Evolutionary conservation across 2,329 filamentous ascomycete genomes (phyloP).

Genomic region (Colletotrichum sp.): DNA sequence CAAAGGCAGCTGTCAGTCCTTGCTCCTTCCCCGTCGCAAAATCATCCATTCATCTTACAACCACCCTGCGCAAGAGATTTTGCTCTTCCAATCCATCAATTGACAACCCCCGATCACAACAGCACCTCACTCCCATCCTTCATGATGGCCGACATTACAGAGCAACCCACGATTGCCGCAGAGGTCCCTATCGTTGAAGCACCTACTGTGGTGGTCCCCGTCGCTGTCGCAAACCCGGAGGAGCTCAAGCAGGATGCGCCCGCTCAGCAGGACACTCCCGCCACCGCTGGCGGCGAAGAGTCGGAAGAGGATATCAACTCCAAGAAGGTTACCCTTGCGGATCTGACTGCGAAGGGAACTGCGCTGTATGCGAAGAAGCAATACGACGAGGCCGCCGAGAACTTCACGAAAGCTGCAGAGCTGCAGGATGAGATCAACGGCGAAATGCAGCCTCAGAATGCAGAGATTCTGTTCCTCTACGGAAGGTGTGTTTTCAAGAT

Average conservation of each 20-base stretch:
- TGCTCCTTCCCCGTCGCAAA: neutral
- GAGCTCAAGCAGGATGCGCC: constrained; percentile 17
- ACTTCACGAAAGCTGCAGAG: constrained; percentile 87
- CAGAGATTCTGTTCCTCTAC: constrained; percentile 93
- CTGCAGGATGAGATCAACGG: constrained; percentile 91
- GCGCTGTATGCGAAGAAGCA: constrained; percentile 90
- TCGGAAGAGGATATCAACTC: constrained; percentile 52
- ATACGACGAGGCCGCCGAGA: constrained; percentile 82
- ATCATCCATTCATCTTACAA: neutral
- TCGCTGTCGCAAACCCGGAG: constrained; percentile 26
- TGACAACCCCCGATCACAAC: neutral
- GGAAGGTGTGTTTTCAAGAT: constrained; percentile 93
- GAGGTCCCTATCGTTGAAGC: constrained; percentile 1
- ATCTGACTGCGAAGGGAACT: constrained; percentile 80
- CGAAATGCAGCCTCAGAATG: constrained; percentile 88
- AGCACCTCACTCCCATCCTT: neutral
- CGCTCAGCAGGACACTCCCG: constrained; percentile 9
- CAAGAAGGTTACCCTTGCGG: constrained; percentile 70
- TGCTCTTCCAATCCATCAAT: neutral
- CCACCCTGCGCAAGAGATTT: neutral
- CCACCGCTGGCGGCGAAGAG: constrained; percentile 4
- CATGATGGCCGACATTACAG: constrained; percentile 32
- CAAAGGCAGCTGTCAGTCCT: neutral
- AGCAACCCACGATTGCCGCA: constrained; percentile 28
- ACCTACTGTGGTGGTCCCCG: constrained; percentile 24